A percentile compares a stretch with the other conserved stretches of the same genome.
Evolutionary conservation across 1,139 yeast genomes (phyloP).

Genomic region (Hyphopichia buzzinii): DNA sequence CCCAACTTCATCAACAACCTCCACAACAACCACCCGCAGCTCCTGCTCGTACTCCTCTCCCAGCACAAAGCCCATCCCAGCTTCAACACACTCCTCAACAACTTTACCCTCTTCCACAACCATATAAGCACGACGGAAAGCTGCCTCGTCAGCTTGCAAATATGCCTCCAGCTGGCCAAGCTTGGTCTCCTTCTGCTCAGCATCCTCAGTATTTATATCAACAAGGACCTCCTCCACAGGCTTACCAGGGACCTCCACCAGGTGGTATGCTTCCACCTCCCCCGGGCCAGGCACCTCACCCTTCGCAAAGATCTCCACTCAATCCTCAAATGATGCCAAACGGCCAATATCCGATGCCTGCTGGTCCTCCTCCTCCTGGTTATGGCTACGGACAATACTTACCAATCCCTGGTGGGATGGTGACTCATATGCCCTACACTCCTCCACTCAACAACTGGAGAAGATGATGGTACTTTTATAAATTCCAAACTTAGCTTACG

Average conservation of each 20-base stretch:
- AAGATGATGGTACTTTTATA: no score
- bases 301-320: slow-evolving; percentile 20
- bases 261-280: slow-evolving; percentile 12
- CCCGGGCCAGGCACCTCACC: slow-evolving; percentile 12
- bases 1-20: slow-evolving; percentile 9
- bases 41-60: not conserved
- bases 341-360: slow-evolving; percentile 21
- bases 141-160: slow-evolving; percentile 24
- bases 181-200: slow-evolving; percentile 24
- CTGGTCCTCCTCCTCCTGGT: slow-evolving; percentile 29
- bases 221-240: slow-evolving; percentile 11
- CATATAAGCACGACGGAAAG: slow-evolving; percentile 17
- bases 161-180: slow-evolving; percentile 23
- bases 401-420: slow-evolving; percentile 33
- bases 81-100: slow-evolving; percentile 4
- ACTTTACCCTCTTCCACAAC: slow-evolving; percentile 18
- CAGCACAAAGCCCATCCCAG: slow-evolving; percentile 3
- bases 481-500: no score
- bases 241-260: slow-evolving; percentile 14
- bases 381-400: slow-evolving; percentile 36
- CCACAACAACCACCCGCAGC: slow-evolving; percentile 4
- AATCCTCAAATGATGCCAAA: slow-evolving; percentile 21
- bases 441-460: slow-evolving; percentile 34
- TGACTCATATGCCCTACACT: slow-evolving; percentile 21
- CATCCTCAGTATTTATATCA: slow-evolving; percentile 24